Conservation (phyloP, 257 asterid genomes). For the Rehmannia glutinosa region DNA sequence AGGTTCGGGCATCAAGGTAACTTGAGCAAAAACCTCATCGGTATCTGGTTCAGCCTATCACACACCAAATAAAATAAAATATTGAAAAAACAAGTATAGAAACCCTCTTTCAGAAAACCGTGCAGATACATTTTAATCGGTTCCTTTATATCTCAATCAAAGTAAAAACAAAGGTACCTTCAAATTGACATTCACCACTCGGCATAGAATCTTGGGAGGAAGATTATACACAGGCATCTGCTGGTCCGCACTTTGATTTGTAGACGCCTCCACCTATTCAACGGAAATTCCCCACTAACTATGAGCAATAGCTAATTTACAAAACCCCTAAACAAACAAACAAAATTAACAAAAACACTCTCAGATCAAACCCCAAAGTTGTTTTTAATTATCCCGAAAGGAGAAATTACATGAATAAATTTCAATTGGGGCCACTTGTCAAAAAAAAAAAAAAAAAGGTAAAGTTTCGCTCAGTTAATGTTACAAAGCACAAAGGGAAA, state of each 20-base stretch:
- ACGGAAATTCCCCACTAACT: constrained; percentile 7
- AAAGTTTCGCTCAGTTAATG: background rate
- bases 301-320: background rate
- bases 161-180: constrained; percentile 41
- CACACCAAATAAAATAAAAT: constrained; percentile 9
- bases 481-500: background rate
- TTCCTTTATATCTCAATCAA: background rate
- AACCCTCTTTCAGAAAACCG: background rate
- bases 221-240: constrained; percentile 92
- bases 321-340: background rate
- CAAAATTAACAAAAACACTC: background rate
- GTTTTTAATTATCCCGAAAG: background rate
- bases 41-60: constrained; percentile 95
- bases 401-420: background rate
- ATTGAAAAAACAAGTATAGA: background rate
- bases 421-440: background rate
- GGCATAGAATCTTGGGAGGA: constrained; percentile 86
- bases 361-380: background rate
- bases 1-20: constrained; percentile 80
- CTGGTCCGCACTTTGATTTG: constrained; percentile 90
- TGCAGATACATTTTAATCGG: background rate
- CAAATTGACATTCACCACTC: constrained; percentile 69
- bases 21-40: constrained; percentile 93
- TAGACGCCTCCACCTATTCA: constrained; percentile 88
- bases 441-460: background rate